A percentile compares a stretch with the other conserved stretches of the same genome.
Evolutionary conservation across 2,329 filamentous ascomycete genomes (phyloP).

Genomic region (Penicillium capsulatum): DNA sequence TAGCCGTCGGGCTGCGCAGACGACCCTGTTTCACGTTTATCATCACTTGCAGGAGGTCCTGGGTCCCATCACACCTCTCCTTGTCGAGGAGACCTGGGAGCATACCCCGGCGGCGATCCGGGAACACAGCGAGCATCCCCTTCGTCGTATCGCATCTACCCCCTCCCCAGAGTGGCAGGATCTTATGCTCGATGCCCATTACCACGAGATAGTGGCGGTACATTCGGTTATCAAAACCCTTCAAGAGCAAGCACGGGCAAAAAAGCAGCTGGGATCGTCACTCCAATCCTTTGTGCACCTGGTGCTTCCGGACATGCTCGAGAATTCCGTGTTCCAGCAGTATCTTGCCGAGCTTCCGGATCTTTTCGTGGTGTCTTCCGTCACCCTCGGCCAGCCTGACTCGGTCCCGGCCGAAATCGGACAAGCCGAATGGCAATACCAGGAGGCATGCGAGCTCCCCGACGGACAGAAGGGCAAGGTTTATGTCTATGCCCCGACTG

Average conservation of each 20-base stretch:
- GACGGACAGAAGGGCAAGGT: conserved; percentile 33
- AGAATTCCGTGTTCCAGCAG: conserved; percentile 26
- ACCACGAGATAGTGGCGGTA: conserved; percentile 45
- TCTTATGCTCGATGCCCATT: conserved; percentile 46
- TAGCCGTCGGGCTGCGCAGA: conserved; percentile 55
- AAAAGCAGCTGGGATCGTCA: conserved; percentile 73
- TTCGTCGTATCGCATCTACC: conserved; percentile 36
- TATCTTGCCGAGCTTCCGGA: conserved; percentile 51
- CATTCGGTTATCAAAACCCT: conserved; percentile 67
- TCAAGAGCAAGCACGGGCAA: conserved; percentile 66
- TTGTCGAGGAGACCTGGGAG: conserved; percentile 86
- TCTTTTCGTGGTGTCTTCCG: conserved; percentile 67
- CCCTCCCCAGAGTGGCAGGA: conserved; percentile 38
- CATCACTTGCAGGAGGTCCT: conserved; percentile 72
- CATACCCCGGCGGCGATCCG: conserved; percentile 65
- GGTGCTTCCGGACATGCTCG: conserved; percentile 21
- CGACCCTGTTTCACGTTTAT: conserved; percentile 59
- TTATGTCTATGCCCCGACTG: conserved; percentile 46
- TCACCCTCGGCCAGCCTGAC: conserved; percentile 47
- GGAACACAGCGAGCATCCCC: conserved; percentile 44
- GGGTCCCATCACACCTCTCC: conserved; percentile 71
- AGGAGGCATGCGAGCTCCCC: conserved; percentile 38
- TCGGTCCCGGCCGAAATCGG: conserved; percentile 25
- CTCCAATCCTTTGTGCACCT: conserved; percentile 67
- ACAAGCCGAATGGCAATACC: conserved; percentile 42